These are phyloP conservation scores for Ogataea henricii DNA, from an alignment of 805 yeast species.

Conservation along the genomic window DNA sequence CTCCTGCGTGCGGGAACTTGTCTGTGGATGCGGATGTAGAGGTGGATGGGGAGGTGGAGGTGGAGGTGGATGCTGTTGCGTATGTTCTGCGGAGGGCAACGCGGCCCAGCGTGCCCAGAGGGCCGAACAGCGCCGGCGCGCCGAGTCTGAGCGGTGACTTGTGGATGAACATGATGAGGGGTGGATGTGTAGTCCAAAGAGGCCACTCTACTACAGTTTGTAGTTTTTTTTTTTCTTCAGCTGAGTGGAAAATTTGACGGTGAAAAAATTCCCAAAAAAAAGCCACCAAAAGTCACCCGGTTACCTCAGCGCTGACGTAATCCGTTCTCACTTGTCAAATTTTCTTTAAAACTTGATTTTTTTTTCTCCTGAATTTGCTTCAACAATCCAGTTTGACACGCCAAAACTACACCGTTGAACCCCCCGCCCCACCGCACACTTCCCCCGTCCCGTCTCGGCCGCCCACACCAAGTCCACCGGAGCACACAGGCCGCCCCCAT, in stretches of 20 bases:
- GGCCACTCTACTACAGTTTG: too few species aligned
- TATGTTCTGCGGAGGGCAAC: neutral
- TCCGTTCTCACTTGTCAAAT: neutral
- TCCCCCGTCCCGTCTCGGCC: too few species aligned
- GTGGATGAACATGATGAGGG: neutral
- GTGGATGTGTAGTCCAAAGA: neutral
- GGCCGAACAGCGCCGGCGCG: neutral
- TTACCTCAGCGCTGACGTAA: neutral
- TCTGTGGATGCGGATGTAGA: neutral
- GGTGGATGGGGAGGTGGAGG: neutral
- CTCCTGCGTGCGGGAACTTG: slow-evolving; percentile 32
- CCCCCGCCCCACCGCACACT: too few species aligned
- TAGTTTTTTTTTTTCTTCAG: neutral
- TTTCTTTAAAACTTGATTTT: neutral
- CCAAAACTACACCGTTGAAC: too few species aligned
- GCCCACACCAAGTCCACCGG: too few species aligned
- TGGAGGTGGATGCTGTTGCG: slow-evolving; percentile 1
- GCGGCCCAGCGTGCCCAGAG: neutral
- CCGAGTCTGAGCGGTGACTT: neutral
- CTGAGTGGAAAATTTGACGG: neutral
- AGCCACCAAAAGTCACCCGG: neutral
- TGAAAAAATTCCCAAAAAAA: neutral
- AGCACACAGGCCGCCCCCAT: too few species aligned
- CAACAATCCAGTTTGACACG: too few species aligned
- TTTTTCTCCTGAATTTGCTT: too few species aligned